phyloP scores from a whole-genome alignment of 1,284 basidiomycete genomes.

The Trametes versicolor region DNA sequence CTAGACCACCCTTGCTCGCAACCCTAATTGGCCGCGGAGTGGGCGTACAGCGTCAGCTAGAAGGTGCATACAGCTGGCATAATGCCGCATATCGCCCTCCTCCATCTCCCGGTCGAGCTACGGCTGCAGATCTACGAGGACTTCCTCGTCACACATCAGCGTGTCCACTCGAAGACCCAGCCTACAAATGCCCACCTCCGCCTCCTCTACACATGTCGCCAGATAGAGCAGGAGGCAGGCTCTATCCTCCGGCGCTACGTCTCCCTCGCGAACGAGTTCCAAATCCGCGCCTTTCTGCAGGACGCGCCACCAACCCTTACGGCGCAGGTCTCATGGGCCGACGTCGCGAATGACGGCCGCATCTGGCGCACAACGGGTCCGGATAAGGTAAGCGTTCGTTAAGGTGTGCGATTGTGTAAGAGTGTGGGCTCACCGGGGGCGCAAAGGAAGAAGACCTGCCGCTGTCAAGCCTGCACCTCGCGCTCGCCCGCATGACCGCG shows the following conservation, averaged over 20 bases:
- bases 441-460: slow-evolving; percentile 32
- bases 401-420: slow-evolving; percentile 33
- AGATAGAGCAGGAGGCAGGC: slow-evolving; percentile 45
- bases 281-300: slow-evolving; percentile 47
- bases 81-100: slow-evolving; percentile 33
- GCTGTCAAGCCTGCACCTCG: slow-evolving; percentile 48
- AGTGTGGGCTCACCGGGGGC: slow-evolving; percentile 26
- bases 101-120: slow-evolving; percentile 49
- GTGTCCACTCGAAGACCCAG: slow-evolving; percentile 41
- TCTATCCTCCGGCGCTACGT: slow-evolving; percentile 46
- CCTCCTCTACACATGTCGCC: slow-evolving; percentile 46
- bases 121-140: slow-evolving; percentile 49
- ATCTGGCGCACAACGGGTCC: slow-evolving; percentile 35
- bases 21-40: not conserved
- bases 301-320: slow-evolving; percentile 34
- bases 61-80: not conserved
- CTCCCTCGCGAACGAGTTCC: slow-evolving; percentile 51
- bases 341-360: slow-evolving; percentile 54
- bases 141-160: slow-evolving; percentile 42
- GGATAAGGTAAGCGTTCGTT: slow-evolving; percentile 25
- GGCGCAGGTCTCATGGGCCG: slow-evolving; percentile 45
- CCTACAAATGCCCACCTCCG: slow-evolving; percentile 49
- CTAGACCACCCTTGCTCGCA: not conserved
- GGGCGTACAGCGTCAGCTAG: not conserved
- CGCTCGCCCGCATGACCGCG: slow-evolving; percentile 44